phyloP scores from a whole-genome alignment of 208 protist genomes.

The Leishmania amazonensis region DNA sequence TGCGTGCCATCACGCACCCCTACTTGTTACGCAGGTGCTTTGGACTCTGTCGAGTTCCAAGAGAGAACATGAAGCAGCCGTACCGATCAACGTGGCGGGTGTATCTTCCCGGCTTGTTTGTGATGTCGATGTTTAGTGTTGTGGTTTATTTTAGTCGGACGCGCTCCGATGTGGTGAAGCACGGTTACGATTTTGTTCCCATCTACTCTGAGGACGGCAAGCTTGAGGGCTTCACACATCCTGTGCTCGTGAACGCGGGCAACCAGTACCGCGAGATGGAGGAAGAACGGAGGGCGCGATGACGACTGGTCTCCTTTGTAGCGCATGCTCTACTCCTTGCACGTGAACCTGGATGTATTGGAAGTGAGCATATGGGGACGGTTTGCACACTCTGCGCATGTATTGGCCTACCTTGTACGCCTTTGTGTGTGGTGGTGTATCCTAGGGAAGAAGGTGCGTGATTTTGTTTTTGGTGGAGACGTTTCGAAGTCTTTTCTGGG shows the following conservation, averaged over 20 bases:
- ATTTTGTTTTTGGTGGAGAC: not conserved
- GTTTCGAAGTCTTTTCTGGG: not conserved
- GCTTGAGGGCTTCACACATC: constrained; percentile 88
- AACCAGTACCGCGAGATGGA: constrained; percentile 74
- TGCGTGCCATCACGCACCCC: not conserved
- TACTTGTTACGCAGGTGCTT: not conserved
- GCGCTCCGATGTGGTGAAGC: constrained; percentile 64
- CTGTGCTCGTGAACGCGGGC: constrained; percentile 76
- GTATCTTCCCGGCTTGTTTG: constrained; percentile 77
- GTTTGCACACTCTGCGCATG: not conserved
- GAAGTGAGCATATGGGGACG: not conserved
- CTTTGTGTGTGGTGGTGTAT: not conserved
- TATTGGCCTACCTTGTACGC: not conserved
- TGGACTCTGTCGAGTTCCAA: not conserved
- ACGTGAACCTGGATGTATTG: not conserved
- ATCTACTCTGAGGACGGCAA: constrained; percentile 90
- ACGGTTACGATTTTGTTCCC: constrained; percentile 86
- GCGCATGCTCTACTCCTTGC: not conserved
- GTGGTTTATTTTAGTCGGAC: constrained; percentile 77
- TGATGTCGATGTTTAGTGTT: constrained; percentile 62
- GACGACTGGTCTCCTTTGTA: not conserved
- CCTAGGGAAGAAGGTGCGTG: not conserved
- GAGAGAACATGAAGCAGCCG: constrained; percentile 58
- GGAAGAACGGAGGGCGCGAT: constrained; percentile 29
- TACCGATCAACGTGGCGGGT: constrained; percentile 81